Evolutionary conservation across 345 rosid genomes (phyloP).

Genomic region (Heritiera littoralis): DNA sequence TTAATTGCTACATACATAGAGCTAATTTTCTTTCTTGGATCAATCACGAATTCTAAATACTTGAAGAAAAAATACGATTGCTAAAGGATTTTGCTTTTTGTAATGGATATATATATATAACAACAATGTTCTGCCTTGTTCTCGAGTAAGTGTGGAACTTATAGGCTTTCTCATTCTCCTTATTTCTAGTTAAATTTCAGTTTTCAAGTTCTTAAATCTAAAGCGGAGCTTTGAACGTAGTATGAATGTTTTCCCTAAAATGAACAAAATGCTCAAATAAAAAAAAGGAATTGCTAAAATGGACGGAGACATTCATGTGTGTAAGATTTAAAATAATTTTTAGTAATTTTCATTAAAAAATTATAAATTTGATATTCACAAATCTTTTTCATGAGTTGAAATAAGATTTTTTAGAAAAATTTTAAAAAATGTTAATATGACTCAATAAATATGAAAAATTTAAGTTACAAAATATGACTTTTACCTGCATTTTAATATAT

Average conservation of each 20-base stretch:
- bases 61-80: conserved; percentile 12
- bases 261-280: too few species aligned
- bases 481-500: too few species aligned
- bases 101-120: neutral
- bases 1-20: conserved; percentile 75
- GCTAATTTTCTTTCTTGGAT: conserved; percentile 38
- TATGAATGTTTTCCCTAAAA: neutral
- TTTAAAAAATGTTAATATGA: too few species aligned
- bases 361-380: too few species aligned
- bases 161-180: neutral
- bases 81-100: neutral
- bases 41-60: neutral
- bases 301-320: too few species aligned
- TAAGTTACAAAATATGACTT: too few species aligned
- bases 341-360: too few species aligned
- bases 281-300: too few species aligned
- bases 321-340: too few species aligned
- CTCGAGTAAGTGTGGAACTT: conserved; percentile 9
- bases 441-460: too few species aligned
- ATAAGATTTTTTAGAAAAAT: too few species aligned
- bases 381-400: too few species aligned
- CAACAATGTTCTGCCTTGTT: neutral
- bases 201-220: neutral
- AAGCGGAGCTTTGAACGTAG: neutral
- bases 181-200: neutral